Conservation (phyloP, 345 rosid species). For the Aurinia saxatilis region DNA sequence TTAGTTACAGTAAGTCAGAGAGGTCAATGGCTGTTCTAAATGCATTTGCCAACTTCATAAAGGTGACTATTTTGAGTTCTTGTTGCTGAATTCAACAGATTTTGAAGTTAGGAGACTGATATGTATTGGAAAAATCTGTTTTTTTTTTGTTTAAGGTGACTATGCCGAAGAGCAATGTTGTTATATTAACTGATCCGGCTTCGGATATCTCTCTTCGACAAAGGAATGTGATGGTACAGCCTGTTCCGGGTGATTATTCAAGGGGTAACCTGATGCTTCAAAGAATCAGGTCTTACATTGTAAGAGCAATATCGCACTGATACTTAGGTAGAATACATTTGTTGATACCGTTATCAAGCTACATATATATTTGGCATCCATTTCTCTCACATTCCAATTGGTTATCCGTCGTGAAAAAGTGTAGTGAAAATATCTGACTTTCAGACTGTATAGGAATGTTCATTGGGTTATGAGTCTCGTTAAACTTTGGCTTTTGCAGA, state of each 20-base stretch:
- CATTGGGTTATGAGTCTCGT: not conserved
- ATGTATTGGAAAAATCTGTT: not conserved
- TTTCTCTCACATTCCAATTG: not conserved
- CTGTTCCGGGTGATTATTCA: slow-evolving; percentile 74
- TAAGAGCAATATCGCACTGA: slow-evolving; percentile 58
- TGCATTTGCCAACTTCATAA: slow-evolving; percentile 60
- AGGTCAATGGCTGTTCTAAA: slow-evolving; percentile 67
- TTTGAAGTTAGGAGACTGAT: not conserved
- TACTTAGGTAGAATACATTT: slow-evolving; percentile 48
- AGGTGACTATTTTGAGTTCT: slow-evolving; percentile 38
- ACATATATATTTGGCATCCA: not conserved
- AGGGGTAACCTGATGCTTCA: slow-evolving; percentile 93
- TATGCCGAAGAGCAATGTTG: slow-evolving; percentile 67
- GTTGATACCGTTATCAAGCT: slow-evolving; percentile 1
- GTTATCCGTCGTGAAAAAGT: not conserved
- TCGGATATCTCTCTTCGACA: slow-evolving; percentile 55
- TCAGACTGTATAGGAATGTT: not conserved
- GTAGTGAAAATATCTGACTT: not conserved
- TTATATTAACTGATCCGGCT: slow-evolving; percentile 79
- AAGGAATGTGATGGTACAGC: slow-evolving; percentile 50
- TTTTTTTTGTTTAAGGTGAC: slow-evolving; percentile 58
- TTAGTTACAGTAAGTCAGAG: slow-evolving; percentile 56
- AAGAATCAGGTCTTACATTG: slow-evolving; percentile 97
- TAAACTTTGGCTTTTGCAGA: slow-evolving; percentile 30
- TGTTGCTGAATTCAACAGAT: not conserved